These are phyloP conservation scores for Polyplosphaeria fusca DNA, from an alignment of 495 filamentous ascomycete genomes.

Conservation along the genomic window DNA sequence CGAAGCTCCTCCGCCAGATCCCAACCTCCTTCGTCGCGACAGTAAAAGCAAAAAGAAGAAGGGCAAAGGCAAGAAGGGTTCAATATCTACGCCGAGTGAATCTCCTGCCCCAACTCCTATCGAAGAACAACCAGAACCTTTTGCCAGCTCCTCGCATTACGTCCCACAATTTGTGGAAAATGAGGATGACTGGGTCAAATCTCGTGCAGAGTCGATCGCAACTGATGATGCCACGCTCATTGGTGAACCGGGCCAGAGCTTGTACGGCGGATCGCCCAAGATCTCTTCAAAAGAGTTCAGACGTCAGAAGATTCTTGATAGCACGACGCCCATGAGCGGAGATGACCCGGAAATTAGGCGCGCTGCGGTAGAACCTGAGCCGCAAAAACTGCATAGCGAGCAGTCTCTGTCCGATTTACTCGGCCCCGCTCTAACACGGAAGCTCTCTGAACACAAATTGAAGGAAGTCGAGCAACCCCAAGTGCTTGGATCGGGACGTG, in stretches of 20 bases:
- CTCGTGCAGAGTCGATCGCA: slow-evolving; percentile 19
- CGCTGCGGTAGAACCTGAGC: neutral
- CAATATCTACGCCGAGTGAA: slow-evolving; percentile 16
- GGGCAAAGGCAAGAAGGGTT: slow-evolving; percentile 28
- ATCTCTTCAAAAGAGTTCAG: slow-evolving; percentile 12
- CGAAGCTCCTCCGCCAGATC: slow-evolving; percentile 3
- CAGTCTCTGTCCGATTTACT: slow-evolving; percentile 5
- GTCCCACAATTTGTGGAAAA: slow-evolving; percentile 21
- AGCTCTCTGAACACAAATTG: slow-evolving; percentile 12
- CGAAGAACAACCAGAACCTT: slow-evolving; percentile 8
- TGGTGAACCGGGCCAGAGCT: slow-evolving; percentile 18
- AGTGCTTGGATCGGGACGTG: neutral
- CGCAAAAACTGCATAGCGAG: neutral
- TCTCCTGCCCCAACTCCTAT: slow-evolving; percentile 18
- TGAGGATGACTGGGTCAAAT: slow-evolving; percentile 25
- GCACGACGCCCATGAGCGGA: slow-evolving; percentile 5
- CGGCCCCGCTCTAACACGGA: slow-evolving; percentile 3
- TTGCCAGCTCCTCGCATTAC: slow-evolving; percentile 17
- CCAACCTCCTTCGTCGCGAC: slow-evolving; percentile 22
- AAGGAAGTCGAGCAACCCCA: neutral
- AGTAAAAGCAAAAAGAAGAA: slow-evolving; percentile 32
- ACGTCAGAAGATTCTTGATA: slow-evolving; percentile 22
- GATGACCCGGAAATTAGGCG: slow-evolving; percentile 9
- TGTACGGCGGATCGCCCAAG: too few relatives aligned
- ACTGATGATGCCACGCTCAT: slow-evolving; percentile 31